Evolutionary conservation across 305 asterid species (phyloP).

Genomic region (Fraxinus nigra): DNA sequence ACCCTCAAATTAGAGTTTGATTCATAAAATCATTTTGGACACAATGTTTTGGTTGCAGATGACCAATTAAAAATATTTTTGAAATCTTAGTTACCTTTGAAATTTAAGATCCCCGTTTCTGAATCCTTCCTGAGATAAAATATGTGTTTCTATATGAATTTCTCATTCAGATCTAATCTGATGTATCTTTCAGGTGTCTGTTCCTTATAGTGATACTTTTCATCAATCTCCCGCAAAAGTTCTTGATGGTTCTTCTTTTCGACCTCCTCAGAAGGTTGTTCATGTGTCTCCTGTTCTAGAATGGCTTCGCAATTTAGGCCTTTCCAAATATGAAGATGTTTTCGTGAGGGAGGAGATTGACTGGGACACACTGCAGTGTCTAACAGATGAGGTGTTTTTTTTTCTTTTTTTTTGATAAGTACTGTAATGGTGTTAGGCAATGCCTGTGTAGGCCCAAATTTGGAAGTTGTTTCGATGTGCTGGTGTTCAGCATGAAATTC

Average conservation of each 20-base stretch:
- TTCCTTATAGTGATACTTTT: constrained; percentile 31
- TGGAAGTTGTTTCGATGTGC: not conserved
- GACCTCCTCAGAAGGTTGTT: constrained; percentile 34
- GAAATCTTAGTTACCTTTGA: not conserved
- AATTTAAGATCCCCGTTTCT: not conserved
- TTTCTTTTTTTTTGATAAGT: not conserved
- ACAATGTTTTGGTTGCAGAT: not conserved
- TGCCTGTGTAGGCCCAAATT: not conserved
- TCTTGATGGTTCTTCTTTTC: constrained; percentile 55
- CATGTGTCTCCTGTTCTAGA: constrained; percentile 52
- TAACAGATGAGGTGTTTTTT: constrained; percentile 70
- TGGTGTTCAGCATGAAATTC: not conserved
- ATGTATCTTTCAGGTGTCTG: constrained; percentile 46
- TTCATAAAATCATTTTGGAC: not conserved
- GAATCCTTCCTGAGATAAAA: not conserved
- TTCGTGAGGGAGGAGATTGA: constrained; percentile 78
- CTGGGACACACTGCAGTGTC: constrained; percentile 75
- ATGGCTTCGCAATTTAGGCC: constrained; percentile 78
- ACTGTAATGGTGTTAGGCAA: not conserved
- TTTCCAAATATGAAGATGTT: constrained; percentile 68
- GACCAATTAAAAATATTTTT: not conserved
- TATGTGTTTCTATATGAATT: not conserved
- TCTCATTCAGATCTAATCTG: constrained; percentile 9
- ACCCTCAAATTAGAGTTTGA: not conserved
- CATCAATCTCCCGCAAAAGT: constrained; percentile 63